phyloP scores from a whole-genome alignment of 208 protist genomes.

The Leishmania tropica region DNA sequence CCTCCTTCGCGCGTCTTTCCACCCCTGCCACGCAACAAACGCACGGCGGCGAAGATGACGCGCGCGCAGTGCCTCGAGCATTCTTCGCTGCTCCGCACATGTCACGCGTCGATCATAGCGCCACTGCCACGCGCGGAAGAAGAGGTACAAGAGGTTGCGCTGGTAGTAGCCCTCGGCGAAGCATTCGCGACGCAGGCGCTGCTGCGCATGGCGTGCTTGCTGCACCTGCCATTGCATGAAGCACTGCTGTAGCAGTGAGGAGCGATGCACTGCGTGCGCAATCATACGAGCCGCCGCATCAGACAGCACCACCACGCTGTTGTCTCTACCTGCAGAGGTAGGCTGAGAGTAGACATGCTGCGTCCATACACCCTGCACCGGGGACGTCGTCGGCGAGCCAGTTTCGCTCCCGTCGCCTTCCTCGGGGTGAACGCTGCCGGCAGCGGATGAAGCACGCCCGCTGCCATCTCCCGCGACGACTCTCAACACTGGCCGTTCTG shows the following conservation, averaged over 20 bases:
- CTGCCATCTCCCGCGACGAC: background rate
- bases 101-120: conserved; percentile 7
- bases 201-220: background rate
- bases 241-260: conserved; percentile 18
- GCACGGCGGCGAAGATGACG: background rate
- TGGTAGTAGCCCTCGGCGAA: conserved; percentile 44
- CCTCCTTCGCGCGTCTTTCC: background rate
- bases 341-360: conserved; percentile 8
- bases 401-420: background rate
- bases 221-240: conserved; percentile 30
- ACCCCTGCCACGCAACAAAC: conserved; percentile 11
- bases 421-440: background rate
- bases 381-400: background rate
- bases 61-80: background rate
- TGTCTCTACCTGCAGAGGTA: background rate
- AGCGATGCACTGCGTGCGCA: conserved; percentile 42
- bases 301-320: conserved; percentile 17
- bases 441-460: background rate
- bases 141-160: conserved; percentile 37
- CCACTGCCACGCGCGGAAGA: conserved; percentile 77
- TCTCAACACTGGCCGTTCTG: background rate
- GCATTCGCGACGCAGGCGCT: conserved; percentile 16
- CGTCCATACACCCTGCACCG: conserved; percentile 12
- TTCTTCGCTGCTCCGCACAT: background rate
- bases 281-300: conserved; percentile 34